Evolutionary conservation across 2,329 filamentous ascomycete genomes (phyloP), one percentile per base, ranked within the genome.

Genomic region (Hirsutella thompsonii): DNA sequence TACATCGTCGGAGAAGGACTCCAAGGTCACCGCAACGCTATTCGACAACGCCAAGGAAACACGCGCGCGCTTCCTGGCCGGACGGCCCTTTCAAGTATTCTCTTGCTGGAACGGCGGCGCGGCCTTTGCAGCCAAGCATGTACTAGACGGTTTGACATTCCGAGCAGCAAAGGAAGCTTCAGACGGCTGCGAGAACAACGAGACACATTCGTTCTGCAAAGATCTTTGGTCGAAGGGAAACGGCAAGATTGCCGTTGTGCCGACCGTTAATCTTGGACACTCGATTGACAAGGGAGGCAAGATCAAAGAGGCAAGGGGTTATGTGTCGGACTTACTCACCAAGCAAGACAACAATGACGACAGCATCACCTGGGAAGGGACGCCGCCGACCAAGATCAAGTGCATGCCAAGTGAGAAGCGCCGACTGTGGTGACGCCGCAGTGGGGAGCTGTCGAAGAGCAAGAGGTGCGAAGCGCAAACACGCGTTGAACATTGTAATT

Each of bases 61-160:
- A 2, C 55, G 48, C 8, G 36, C 44, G 2, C 55, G 64, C 3
- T 65, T 64, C 40, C 36, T 45, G 0, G 44, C 45, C 0, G 52
- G 58, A 20, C 53, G 56, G n/a, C 72, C 75, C 1, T 70, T 78
- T 44, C 76, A 78, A 51, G 74, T 77, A 0, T 79, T 74, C 44
- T 54, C 72, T 1, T 79, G 76, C 52, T 79, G 75, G 74, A 77
- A 78, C 44, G 76, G 75, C 2, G 70, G 67, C 0, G 61, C 62
- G 0, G 65, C 63, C 0, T 67, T 78, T 39, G 57, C 56, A 0
- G 72, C 71, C 0, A 55, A 56, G 33, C 69, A 72, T 0, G 51
- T 78, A 8, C 43, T 74, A 4, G 55, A 57, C 0, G 57, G 56
- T 9, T 52, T 76, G 2, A 46, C 51, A 5, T 78, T 78, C 49